Evolutionary conservation across 1,284 basidiomycete species (phyloP), one percentile per base, ranked within the genome.

Genomic region (Fomitopsis pinicola): DNA sequence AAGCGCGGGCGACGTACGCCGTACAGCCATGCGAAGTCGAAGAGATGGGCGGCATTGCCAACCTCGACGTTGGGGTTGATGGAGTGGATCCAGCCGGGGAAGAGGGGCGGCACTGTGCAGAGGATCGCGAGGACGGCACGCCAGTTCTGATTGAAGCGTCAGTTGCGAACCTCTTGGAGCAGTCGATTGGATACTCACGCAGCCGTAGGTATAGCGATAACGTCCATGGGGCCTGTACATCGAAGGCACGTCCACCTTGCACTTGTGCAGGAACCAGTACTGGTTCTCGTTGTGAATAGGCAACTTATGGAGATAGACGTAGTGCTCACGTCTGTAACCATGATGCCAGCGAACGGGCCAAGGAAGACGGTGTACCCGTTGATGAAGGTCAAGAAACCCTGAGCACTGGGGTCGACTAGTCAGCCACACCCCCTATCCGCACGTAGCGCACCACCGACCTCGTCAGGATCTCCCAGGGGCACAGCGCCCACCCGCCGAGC

Each of bases 331-430:
- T 91, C 88, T n/a, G 82, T 80, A 30, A 87, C 77, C 85, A 89
- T 89, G 64, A 89, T 84, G 28, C 84, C 88, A 40, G 87, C 86
- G 67, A 91, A 87, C 5, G 89, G 88, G 0, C 88, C 88, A 38
- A 91, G 72, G 71, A 91, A 89, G 17, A 90, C 83, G 0, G 88
- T 85, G 67, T 89, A 91, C 14, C 88, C 89, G 33, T 81, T 82
- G 85, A 89, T 88, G 68, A 84, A 84, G 57, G 65, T 73, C 66
- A 85, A 64, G 68, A 85, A 85, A 1, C 79, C 77, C 63, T 76
- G 62, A 6, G 84, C 72, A 60, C 81, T 80, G 50, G 72, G 69
- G 8, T 76, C 63, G 53, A 73, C 42, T 19, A 26, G 15, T 52
- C 35, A 54, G 19, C 22, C 6, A 38, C 6, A 26, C n/a, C 9